These are phyloP conservation scores for Celoporthe dispersa DNA, from an alignment of 2,329 filamentous ascomycete genomes.

Conservation along the genomic window DNA sequence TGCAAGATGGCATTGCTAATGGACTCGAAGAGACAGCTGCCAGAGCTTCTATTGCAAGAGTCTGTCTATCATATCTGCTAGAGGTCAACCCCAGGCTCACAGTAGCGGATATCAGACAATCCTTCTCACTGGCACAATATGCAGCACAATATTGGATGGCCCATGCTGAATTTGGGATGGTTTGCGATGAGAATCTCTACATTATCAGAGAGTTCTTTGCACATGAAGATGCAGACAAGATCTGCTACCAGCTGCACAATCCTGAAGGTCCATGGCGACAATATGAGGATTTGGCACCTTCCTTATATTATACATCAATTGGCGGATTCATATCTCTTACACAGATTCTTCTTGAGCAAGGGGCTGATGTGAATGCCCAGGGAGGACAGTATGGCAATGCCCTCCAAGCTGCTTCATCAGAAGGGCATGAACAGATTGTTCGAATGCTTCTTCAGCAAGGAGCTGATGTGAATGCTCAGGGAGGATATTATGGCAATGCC, in stretches of 20 bases:
- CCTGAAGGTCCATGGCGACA: neutral
- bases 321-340: neutral
- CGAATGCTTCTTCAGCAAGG: too few species aligned
- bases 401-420: too few species aligned
- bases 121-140: neutral
- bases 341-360: neutral
- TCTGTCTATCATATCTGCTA: neutral
- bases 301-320: neutral
- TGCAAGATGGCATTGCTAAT: neutral
- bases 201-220: neutral
- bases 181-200: neutral
- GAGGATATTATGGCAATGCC: too few species aligned
- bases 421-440: too few species aligned
- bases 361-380: too few species aligned
- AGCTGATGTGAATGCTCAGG: too few species aligned
- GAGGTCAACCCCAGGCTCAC: neutral
- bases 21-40: neutral
- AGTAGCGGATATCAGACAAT: neutral
- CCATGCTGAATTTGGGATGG: neutral
- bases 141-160: neutral
- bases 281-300: neutral
- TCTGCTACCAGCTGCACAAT: neutral
- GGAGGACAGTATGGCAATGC: too few species aligned
- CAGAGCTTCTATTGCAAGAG: neutral
- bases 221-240: neutral